Base-by-base conservation (phyloP, 805 yeast genomes). In the Candida khao-thaluensis region DNA sequence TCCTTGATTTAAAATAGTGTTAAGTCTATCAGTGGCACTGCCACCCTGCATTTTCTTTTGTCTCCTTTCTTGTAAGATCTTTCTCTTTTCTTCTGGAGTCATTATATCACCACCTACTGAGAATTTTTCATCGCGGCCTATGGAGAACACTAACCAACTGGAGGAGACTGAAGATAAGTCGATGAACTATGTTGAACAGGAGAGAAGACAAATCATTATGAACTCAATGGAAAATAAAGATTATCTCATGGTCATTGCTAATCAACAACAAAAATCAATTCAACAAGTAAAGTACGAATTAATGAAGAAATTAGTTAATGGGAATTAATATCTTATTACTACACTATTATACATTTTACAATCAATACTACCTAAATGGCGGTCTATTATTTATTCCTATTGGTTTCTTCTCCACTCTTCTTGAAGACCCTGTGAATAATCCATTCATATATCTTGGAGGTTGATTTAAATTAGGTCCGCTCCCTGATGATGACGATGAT, bases 21-120 rank as follows among this genome's bases (percentile, higher is more conserved):
- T 76, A 50, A 82, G 57, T 44, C 88, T 62, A 15, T 66, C 66
- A 3, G 76, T 52, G 15, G 80, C 82, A 32, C 72, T 73, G 3
- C 82, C 81, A 45, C 71, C 68, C 36, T 66, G 60, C 66, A 81
- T 70, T 54, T 79, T 81, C 45, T 83, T 81, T 30, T 76, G 81
- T 53, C 88, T 71, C 53, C 84, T 71, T 52, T 82, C 85, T 42
- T 85, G 69, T 31, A 81, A 57, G 16, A 79, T 49, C 38, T 66
- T 66, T 51, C 79, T 74, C 59, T 74, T 79, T 47, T 81, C 86
- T 28, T 78, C 80, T 6, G 77, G 45, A 29, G 48, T 40, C 41
- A 44, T 33, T 23, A 35, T 22, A 35, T 28, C n/a, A 17, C 20
- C 16, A 18, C n/a, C 12, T 28, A 30, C 17, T 20, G 18, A 24